Conservation (phyloP, 2,329 filamentous ascomycete genomes). For the Chaetomium strumarium region DNA sequence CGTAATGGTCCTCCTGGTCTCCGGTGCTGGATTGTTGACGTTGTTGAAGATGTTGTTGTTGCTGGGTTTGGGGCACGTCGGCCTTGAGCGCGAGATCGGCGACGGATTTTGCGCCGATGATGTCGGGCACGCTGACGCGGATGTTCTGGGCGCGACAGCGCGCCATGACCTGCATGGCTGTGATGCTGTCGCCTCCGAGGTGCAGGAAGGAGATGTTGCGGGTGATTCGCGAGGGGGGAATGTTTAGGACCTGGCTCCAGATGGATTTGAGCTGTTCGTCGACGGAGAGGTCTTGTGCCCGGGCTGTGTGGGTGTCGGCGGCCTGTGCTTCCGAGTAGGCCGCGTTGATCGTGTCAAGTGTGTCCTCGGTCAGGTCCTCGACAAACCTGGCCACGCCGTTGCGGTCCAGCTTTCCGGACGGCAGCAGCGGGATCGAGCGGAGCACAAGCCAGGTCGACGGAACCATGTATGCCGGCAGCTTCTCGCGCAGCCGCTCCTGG, state of each 20-base stretch:
- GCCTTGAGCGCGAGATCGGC: conserved; percentile 24
- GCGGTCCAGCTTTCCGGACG: conserved; percentile 30
- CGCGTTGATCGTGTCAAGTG: conserved; percentile 32
- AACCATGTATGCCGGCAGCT: conserved; percentile 34
- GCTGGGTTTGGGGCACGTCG: not conserved
- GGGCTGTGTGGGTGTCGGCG: too few species aligned
- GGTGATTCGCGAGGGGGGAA: conserved; percentile 27
- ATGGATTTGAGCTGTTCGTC: conserved; percentile 22
- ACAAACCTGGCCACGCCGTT: conserved; percentile 27
- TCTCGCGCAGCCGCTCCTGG: conserved; percentile 27
- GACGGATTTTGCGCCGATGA: conserved; percentile 29
- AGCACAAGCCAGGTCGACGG: conserved; percentile 29
- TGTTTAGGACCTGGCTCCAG: conserved; percentile 38
- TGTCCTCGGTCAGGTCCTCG: conserved; percentile 10
- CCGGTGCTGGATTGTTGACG: too few species aligned
- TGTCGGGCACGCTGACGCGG: conserved; percentile 29
- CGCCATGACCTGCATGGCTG: conserved; percentile 36
- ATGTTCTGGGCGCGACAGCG: conserved; percentile 29
- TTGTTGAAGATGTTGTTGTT: too few species aligned
- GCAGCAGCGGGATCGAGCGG: conserved; percentile 24
- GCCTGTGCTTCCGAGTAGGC: too few species aligned
- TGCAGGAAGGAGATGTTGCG: conserved; percentile 33
- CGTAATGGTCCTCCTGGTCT: conserved; percentile 27
- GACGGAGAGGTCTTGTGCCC: not conserved
- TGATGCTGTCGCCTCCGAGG: conserved; percentile 41